A percentile compares a stretch with the other conserved stretches of the same genome.
Evolutionary conservation across 495 filamentous ascomycete species (phyloP).

Genomic region (Penicillium cataractarum): DNA sequence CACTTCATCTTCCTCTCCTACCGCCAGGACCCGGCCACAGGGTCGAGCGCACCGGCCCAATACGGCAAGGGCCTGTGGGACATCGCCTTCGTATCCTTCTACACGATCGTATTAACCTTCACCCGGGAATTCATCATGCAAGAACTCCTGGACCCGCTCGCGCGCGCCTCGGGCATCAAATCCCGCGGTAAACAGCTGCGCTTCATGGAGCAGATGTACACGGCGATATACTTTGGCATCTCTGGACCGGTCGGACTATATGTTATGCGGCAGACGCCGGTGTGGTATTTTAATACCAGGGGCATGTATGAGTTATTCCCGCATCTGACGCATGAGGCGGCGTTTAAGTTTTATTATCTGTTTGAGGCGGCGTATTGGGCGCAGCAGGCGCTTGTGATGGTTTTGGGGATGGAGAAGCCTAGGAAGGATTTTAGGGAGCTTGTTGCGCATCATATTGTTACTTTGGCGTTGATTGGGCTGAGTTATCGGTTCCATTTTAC

Average conservation of each 20-base stretch:
- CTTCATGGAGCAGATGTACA: conserved; percentile 94
- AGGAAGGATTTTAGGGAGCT: conserved; percentile 89
- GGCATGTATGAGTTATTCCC: conserved; percentile 87
- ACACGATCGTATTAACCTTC: conserved; percentile 80
- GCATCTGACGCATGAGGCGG: conserved; percentile 72
- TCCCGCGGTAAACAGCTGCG: conserved; percentile 74
- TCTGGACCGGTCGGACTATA: conserved; percentile 79
- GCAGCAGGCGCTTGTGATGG: conserved; percentile 83
- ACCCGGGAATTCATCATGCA: conserved; percentile 94
- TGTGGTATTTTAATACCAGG: conserved; percentile 88
- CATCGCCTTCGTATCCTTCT: conserved; percentile 80
- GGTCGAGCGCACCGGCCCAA: conserved; percentile 48
- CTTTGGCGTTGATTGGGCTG: conserved; percentile 72
- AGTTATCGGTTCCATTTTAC: conserved; percentile 96
- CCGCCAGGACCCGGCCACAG: conserved; percentile 47
- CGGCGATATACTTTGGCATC: conserved; percentile 82
- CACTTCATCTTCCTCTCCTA: conserved; percentile 89
- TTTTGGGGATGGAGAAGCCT: conserved; percentile 82
- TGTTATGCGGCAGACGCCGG: conserved; percentile 79
- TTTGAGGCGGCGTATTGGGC: conserved; percentile 91
- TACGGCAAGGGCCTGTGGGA: conserved; percentile 88
- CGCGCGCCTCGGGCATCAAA: conserved; percentile 62
- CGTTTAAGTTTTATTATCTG: conserved; percentile 90
- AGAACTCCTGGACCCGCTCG: conserved; percentile 72
- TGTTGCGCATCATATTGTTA: conserved; percentile 86